These are phyloP conservation scores for Colletotrichum chrysophilum DNA, from an alignment of 2,329 filamentous ascomycete species.

Conservation along the genomic window DNA sequence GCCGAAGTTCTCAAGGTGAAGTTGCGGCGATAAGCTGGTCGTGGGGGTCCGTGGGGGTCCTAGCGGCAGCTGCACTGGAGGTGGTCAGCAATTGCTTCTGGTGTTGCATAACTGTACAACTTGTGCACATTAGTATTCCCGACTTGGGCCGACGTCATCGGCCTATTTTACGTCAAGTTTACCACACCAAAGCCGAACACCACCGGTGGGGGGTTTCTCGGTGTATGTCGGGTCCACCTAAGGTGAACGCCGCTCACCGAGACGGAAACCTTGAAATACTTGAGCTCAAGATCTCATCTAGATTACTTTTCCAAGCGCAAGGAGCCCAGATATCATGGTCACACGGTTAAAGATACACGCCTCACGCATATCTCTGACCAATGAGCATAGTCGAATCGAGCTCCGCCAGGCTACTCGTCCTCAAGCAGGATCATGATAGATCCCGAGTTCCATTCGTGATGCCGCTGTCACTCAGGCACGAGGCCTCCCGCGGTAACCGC, in stretches of 20 bases:
- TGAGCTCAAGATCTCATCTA: background rate
- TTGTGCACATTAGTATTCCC: background rate
- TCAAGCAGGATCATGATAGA: background rate
- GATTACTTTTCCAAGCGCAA: background rate
- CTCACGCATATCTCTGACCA: background rate
- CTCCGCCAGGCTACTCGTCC: background rate
- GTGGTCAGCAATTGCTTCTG: background rate
- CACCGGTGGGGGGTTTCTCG: background rate
- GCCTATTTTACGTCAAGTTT: background rate
- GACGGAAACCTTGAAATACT: background rate
- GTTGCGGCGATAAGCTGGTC: background rate
- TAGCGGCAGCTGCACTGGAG: background rate
- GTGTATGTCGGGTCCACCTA: background rate
- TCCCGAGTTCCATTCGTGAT: background rate
- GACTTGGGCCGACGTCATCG: background rate
- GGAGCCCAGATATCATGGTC: background rate
- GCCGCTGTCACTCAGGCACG: background rate
- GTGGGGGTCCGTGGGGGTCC: slow-evolving; percentile 1
- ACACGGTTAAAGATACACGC: background rate
- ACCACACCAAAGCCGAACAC: background rate
- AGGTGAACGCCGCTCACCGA: slow-evolving; percentile 1
- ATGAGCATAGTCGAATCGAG: background rate
- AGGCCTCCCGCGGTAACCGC: background rate
- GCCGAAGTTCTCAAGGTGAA: background rate
- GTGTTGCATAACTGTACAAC: background rate